Conservation (phyloP, 495 filamentous ascomycete species). For the Lasiosphaeris hirsuta region DNA sequence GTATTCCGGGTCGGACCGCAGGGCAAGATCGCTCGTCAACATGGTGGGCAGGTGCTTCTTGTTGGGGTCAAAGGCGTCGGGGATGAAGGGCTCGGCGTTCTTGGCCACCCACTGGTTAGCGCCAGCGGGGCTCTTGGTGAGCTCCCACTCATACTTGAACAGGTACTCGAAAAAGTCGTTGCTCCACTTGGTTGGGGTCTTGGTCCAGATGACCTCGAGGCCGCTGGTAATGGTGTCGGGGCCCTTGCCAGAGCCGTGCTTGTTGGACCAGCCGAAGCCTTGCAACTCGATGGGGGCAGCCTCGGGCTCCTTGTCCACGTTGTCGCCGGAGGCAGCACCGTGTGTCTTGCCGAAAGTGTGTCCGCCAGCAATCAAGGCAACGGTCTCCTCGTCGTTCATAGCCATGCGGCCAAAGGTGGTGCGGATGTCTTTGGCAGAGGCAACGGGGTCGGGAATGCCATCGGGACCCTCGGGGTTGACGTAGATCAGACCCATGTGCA, state of each 20-base stretch:
- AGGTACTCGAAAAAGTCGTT: conserved; percentile 67
- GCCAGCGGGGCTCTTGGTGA: conserved; percentile 67
- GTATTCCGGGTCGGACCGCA: conserved; percentile 64
- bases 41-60: conserved; percentile 66
- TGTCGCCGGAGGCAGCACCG: conserved; percentile 56
- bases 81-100: conserved; percentile 59
- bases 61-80: conserved; percentile 60
- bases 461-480: conserved; percentile 76
- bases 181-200: conserved; percentile 65
- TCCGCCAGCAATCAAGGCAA: conserved; percentile 70
- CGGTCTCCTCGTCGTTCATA: conserved; percentile 76
- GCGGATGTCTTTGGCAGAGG: conserved; percentile 66
- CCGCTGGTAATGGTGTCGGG: conserved; percentile 67
- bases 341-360: conserved; percentile 75
- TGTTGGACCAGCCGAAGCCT: conserved; percentile 65
- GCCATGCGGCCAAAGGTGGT: conserved; percentile 70
- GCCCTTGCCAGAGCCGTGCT: conserved; percentile 56
- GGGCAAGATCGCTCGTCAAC: conserved; percentile 68
- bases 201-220: conserved; percentile 72
- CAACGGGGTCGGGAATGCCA: conserved; percentile 61
- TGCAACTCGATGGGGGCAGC: conserved; percentile 59
- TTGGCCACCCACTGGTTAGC: conserved; percentile 73
- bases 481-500: conserved; percentile 73
- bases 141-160: conserved; percentile 74
- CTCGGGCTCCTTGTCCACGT: conserved; percentile 63